phyloP scores from a whole-genome alignment of 2,329 filamentous ascomycete species.

The Domatiomyces globalis region DNA sequence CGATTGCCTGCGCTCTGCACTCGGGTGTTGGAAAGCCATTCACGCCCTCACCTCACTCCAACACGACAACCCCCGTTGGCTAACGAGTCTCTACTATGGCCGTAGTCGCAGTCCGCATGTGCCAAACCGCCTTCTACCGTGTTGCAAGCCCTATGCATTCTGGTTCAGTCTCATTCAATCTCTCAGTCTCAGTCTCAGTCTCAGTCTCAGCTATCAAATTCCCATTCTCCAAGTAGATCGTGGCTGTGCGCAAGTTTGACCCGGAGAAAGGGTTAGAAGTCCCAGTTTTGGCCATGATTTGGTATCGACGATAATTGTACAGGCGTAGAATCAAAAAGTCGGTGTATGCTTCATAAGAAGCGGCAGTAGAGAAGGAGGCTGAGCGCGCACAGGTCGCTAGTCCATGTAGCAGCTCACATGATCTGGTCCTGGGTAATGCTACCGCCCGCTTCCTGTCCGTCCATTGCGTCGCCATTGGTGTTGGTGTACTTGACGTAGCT shows the following conservation, averaged over 20 bases:
- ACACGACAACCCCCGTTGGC: not conserved
- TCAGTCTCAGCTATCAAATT: not conserved
- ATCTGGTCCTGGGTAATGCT: constrained; percentile 95
- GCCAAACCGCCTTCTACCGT: not conserved
- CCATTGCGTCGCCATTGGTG: constrained; percentile 60
- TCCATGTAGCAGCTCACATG: constrained; percentile 45
- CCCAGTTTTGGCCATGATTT: not conserved
- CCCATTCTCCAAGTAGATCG: not conserved
- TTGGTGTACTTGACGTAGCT: constrained; percentile 89
- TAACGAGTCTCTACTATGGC: not conserved
- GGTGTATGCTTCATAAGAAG: not conserved
- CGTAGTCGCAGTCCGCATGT: not conserved
- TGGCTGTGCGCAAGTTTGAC: not conserved
- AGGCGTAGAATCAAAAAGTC: not conserved
- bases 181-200: not conserved
- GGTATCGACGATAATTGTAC: not conserved
- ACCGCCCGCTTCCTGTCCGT: constrained; percentile 54
- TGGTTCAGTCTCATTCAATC: not conserved
- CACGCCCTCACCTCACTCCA: not conserved
- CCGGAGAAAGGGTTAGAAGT: not conserved
- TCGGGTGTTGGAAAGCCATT: not conserved
- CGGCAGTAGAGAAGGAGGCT: not conserved
- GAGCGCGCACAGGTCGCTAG: not conserved
- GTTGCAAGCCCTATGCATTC: not conserved
- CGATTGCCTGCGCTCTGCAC: not conserved